Evolutionary conservation across 192 early-diverging fungal species (phyloP).

Genomic region (Entomortierella parvispora): DNA sequence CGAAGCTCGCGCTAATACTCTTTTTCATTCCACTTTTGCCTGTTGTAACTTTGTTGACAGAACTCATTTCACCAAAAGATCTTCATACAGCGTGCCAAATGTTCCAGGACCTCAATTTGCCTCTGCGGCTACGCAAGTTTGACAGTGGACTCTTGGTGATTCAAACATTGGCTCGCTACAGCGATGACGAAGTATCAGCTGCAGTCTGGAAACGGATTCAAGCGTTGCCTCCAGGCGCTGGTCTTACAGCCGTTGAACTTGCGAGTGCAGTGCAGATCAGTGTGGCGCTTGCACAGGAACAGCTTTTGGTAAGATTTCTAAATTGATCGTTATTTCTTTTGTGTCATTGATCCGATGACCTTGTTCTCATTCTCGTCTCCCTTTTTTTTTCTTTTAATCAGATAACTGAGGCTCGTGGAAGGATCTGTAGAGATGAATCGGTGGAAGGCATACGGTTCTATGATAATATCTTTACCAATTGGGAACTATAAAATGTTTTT

Average conservation of each 20-base stretch:
- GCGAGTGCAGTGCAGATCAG: slow-evolving; percentile 70
- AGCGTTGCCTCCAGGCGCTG: slow-evolving; percentile 40
- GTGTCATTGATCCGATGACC: neutral
- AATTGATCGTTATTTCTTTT: neutral
- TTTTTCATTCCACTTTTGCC: neutral
- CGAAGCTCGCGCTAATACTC: too few relatives aligned
- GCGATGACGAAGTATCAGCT: slow-evolving; percentile 75
- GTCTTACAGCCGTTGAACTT: slow-evolving; percentile 76
- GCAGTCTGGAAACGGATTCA: slow-evolving; percentile 58
- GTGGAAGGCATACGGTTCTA: slow-evolving; percentile 88
- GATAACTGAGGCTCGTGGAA: slow-evolving; percentile 81
- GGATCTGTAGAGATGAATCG: slow-evolving; percentile 89
- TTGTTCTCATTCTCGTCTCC: neutral
- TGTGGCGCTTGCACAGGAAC: slow-evolving; percentile 70
- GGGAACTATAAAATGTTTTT: slow-evolving; percentile 25
- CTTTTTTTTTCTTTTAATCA: slow-evolving; percentile 32
- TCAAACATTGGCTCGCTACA: slow-evolving; percentile 60
- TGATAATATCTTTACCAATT: slow-evolving; percentile 68
- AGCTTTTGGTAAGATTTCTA: slow-evolving; percentile 66
- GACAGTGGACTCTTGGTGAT: slow-evolving; percentile 84
- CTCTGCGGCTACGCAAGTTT: slow-evolving; percentile 81
- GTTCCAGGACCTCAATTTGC: slow-evolving; percentile 75
- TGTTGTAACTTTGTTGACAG: slow-evolving; percentile 29
- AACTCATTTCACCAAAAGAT: slow-evolving; percentile 95
- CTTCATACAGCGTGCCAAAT: slow-evolving; percentile 79